Conservation (phyloP, 495 filamentous ascomycete genomes). For the Aspergillus ellipticus region DNA sequence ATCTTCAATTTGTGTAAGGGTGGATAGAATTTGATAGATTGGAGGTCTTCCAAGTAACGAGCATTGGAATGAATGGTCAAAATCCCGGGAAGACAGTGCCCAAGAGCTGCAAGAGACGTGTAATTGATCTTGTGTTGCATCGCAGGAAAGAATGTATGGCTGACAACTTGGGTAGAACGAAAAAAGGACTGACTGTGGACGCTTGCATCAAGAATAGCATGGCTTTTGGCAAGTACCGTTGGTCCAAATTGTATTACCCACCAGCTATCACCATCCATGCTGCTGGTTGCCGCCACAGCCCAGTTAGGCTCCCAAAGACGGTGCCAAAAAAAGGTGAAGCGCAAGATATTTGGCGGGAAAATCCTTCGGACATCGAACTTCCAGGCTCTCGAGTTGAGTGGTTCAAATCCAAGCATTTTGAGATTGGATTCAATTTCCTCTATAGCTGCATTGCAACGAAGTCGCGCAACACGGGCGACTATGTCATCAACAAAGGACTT, state of each 20-base stretch:
- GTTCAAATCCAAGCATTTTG: slow-evolving; percentile 59
- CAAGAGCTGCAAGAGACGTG: slow-evolving; percentile 33
- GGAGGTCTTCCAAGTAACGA: slow-evolving; percentile 33
- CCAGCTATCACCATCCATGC: slow-evolving; percentile 72
- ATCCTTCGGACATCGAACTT: slow-evolving; percentile 56
- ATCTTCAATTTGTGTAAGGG: slow-evolving; percentile 34
- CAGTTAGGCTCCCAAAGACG: slow-evolving; percentile 60
- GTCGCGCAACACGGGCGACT: slow-evolving; percentile 45
- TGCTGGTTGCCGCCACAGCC: slow-evolving; percentile 64
- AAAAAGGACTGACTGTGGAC: slow-evolving; percentile 7
- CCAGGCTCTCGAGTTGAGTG: slow-evolving; percentile 49
- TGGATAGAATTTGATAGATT: slow-evolving; percentile 29
- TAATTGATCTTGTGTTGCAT: slow-evolving; percentile 18
- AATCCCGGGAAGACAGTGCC: slow-evolving; percentile 38
- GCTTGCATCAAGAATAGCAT: slow-evolving; percentile 5
- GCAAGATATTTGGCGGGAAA: slow-evolving; percentile 57
- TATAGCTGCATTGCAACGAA: slow-evolving; percentile 55
- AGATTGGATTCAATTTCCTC: slow-evolving; percentile 61
- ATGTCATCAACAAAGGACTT: slow-evolving; percentile 54
- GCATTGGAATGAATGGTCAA: slow-evolving; percentile 42
- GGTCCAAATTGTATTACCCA: slow-evolving; percentile 61
- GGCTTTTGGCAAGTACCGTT: slow-evolving; percentile 10
- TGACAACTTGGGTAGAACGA: slow-evolving; percentile 28
- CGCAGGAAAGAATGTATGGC: slow-evolving; percentile 21
- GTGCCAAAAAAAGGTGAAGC: slow-evolving; percentile 62